These are phyloP conservation scores for Bipolaris gigantea DNA, from an alignment of 2,329 filamentous ascomycete genomes.

Conservation along the genomic window DNA sequence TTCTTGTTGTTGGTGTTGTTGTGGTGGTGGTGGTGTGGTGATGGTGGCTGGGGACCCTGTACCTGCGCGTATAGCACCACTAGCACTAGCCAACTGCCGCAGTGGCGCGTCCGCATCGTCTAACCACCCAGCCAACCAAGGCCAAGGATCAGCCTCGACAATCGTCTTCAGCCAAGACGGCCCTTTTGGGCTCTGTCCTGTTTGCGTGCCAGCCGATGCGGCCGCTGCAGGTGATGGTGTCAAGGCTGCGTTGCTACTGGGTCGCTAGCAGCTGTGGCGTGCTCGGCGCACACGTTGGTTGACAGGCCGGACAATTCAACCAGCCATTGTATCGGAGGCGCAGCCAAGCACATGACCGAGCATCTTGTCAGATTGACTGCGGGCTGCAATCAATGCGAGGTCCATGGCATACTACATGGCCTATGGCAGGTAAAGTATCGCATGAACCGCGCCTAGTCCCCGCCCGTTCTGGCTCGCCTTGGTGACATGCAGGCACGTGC, in stretches of 20 bases:
- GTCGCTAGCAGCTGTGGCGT: neutral
- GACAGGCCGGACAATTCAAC: neutral
- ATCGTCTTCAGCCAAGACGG: constrained; percentile 16
- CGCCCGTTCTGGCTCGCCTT: too few relatives aligned
- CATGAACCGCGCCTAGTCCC: too few relatives aligned
- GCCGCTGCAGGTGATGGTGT: constrained; percentile 4
- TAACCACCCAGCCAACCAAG: constrained; percentile 14
- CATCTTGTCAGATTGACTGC: neutral
- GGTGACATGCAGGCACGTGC: neutral
- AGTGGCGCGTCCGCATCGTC: constrained; percentile 17
- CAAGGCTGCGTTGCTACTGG: neutral
- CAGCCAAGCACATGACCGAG: neutral
- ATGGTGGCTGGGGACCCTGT: neutral
- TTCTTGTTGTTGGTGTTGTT: too few relatives aligned
- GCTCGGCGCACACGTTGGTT: neutral
- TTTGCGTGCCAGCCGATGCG: constrained; percentile 14
- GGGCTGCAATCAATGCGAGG: constrained; percentile 19
- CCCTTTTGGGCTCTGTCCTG: constrained; percentile 18
- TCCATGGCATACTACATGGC: neutral
- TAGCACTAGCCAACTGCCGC: constrained; percentile 14
- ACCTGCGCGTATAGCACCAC: neutral
- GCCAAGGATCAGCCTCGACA: constrained; percentile 22
- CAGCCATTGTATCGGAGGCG: too few relatives aligned
- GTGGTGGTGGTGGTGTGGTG: neutral
- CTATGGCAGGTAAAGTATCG: too few relatives aligned